Percentiles rank a stretch among this genome's conserved stretches.
phyloP scores from a whole-genome alignment of 495 filamentous ascomycete genomes.

The Aspergillus cristatus region DNA sequence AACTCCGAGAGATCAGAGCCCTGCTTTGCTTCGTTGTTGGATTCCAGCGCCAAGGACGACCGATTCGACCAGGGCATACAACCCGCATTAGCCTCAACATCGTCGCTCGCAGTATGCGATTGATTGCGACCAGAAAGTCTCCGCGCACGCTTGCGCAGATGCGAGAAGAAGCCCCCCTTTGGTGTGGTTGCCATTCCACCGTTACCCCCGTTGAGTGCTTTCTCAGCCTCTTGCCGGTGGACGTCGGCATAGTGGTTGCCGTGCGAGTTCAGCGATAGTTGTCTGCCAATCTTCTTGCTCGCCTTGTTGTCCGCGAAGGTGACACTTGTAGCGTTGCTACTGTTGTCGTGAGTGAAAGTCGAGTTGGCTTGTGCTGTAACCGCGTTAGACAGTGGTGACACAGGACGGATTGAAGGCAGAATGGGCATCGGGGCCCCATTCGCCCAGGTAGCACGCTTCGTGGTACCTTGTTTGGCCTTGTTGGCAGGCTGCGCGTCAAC shows the following conservation, averaged over 20 bases:
- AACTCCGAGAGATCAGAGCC: slow-evolving; percentile 49
- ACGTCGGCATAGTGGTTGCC: slow-evolving; percentile 82
- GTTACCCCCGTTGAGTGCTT: slow-evolving; percentile 75
- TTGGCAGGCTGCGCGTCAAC: slow-evolving; percentile 39
- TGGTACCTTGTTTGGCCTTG: slow-evolving; percentile 52
- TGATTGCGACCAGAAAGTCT: slow-evolving; percentile 87
- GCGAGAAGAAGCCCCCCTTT: slow-evolving; percentile 95
- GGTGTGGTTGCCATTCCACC: slow-evolving; percentile 55
- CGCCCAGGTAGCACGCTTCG: slow-evolving; percentile 81
- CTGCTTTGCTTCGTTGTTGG: slow-evolving; percentile 43
- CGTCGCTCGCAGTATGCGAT: slow-evolving; percentile 63
- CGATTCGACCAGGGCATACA: slow-evolving; percentile 84
- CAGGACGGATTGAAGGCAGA: slow-evolving; percentile 87
- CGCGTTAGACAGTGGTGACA: slow-evolving; percentile 85
- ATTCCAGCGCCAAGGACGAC: slow-evolving; percentile 75
- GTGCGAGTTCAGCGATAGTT: slow-evolving; percentile 90
- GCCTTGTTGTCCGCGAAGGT: slow-evolving; percentile 41
- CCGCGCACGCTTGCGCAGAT: slow-evolving; percentile 87
- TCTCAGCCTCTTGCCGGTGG: slow-evolving; percentile 84
- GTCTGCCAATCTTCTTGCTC: slow-evolving; percentile 89
- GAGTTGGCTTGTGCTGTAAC: slow-evolving; percentile 79
- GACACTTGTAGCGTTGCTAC: neutral
- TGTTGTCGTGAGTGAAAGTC: slow-evolving; percentile 21
- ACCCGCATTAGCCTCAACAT: slow-evolving; percentile 84
- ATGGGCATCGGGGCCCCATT: slow-evolving; percentile 96